A percentile compares a stretch with the other conserved stretches of the same genome.
Evolutionary conservation across 2,329 filamentous ascomycete genomes (phyloP).

Genomic region (Phialophora tarda): DNA sequence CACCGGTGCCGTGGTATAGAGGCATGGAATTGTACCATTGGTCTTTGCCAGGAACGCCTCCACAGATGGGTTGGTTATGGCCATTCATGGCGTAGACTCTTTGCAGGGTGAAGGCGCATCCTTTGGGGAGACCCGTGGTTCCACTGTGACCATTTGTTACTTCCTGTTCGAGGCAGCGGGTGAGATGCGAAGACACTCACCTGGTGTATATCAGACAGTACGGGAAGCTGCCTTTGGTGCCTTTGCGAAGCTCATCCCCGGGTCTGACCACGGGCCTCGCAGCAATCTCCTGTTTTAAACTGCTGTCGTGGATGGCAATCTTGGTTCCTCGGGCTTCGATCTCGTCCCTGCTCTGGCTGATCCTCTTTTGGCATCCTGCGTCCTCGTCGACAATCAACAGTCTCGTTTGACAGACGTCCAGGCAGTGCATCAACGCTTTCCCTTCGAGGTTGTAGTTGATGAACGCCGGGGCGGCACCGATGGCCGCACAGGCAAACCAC

Average conservation of each 20-base stretch:
- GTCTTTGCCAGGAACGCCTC: slow-evolving; percentile 48
- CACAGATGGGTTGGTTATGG: slow-evolving; percentile 31
- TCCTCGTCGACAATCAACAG: slow-evolving; percentile 66
- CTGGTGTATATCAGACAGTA: slow-evolving; percentile 73
- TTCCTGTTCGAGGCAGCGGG: background rate
- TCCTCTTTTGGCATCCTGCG: slow-evolving; percentile 58
- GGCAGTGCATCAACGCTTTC: slow-evolving; percentile 68
- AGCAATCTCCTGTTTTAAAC: slow-evolving; percentile 55
- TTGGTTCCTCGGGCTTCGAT: slow-evolving; percentile 61
- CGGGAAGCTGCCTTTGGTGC: slow-evolving; percentile 60
- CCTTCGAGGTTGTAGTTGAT: slow-evolving; percentile 70
- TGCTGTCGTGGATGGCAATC: slow-evolving; percentile 63
- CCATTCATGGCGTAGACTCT: slow-evolving; percentile 51
- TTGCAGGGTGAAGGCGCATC: slow-evolving; percentile 64
- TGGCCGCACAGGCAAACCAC: slow-evolving; percentile 68
- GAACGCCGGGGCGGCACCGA: slow-evolving; percentile 71
- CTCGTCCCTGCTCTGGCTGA: slow-evolving; percentile 57
- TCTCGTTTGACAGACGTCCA: slow-evolving; percentile 62
- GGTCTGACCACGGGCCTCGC: slow-evolving; percentile 58
- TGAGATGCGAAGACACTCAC: slow-evolving; percentile 42
- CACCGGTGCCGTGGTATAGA: slow-evolving; percentile 76
- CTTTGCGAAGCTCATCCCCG: slow-evolving; percentile 60
- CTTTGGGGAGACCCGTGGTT: slow-evolving; percentile 78
- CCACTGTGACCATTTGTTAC: slow-evolving; percentile 5
- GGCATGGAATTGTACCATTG: slow-evolving; percentile 80